Conservation (phyloP, 1,284 basidiomycete species). For the Ceratobasidium sp. region DNA sequence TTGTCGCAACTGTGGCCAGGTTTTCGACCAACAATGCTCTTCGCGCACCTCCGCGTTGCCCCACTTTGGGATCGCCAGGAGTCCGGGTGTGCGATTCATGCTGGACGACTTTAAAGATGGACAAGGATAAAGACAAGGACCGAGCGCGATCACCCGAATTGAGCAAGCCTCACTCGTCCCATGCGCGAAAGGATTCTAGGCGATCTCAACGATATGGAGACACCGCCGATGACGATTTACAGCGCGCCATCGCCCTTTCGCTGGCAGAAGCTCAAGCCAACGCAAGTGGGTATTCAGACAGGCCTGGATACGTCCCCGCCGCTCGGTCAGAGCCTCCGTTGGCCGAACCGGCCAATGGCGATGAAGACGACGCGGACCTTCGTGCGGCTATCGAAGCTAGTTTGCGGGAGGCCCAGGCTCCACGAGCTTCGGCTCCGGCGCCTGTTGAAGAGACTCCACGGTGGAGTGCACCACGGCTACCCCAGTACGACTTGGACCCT, state of each 20-base stretch:
- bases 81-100: constrained; percentile 97
- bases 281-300: constrained; percentile 22
- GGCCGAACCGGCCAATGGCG: constrained; percentile 54
- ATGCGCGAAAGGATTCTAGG: neutral
- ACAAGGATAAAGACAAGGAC: constrained; percentile 58
- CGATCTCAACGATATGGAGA: constrained; percentile 55
- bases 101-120: constrained; percentile 72
- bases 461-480: constrained; percentile 57
- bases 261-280: constrained; percentile 64
- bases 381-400: constrained; percentile 96
- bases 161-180: neutral
- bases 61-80: constrained; percentile 88
- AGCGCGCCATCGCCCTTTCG: constrained; percentile 91
- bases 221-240: constrained; percentile 85
- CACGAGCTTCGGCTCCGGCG: constrained; percentile 69
- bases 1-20: constrained; percentile 96
- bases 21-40: constrained; percentile 95
- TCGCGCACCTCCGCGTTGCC: constrained; percentile 85
- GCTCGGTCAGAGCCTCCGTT: constrained; percentile 75
- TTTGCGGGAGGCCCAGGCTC: constrained; percentile 81
- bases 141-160: constrained; percentile 27
- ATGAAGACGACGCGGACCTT: constrained; percentile 93
- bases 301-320: constrained; percentile 71
- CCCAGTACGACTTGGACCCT: constrained; percentile 78
- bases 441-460: constrained; percentile 55